Base-by-base conservation (phyloP, 805 yeast species). In the Schwanniomyces sp. region DNA sequence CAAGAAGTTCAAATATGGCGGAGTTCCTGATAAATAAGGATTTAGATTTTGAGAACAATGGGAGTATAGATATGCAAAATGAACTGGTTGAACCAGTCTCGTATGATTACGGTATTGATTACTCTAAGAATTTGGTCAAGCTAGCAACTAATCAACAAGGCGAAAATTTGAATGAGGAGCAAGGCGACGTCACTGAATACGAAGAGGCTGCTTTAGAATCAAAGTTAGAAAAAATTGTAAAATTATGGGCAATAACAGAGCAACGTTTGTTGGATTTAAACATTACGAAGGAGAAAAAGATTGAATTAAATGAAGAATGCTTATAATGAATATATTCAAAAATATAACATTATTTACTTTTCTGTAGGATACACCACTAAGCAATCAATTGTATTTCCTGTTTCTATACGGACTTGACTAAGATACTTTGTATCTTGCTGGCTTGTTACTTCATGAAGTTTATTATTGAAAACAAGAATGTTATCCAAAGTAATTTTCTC, bases 231-330 rank as follows among this genome's bases (percentile, higher is more conserved):
- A 75, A 79, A 46, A 66, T 85, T 25, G 70, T 83, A 43, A 80
- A 81, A 57, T 58, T 85, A 40, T 84, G 87, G 86, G 72, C 78
- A 2, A 81, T 87, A 72, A 80, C 86, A 7, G 88, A 83, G 56
- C 80, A 80, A 55, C 66, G 78, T 58, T 58, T 81, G 39, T 64
- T 71, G 44, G 71, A 69, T 45, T 56, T 68, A 52, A 62, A 62
- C 42, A 49, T 64, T 17, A 62, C 55, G 17, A 51, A 56, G n/a
- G 60, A 57, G 32, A 66, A 63, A 47, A 48, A 64, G 18, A 62
- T 55, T 42, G 38, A 47, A 7, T 51, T 62, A 32, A 56, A 50
- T 36, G 57, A 59, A 7, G 60, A 53, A 16, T 54, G 49, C 34
- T 40, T 52, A 42, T 52, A 51, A 34, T 16, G 18, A 12, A 24